Evolutionary conservation across 495 filamentous ascomycete genomes (phyloP).

Genomic region (Penicillium roqueforti): DNA sequence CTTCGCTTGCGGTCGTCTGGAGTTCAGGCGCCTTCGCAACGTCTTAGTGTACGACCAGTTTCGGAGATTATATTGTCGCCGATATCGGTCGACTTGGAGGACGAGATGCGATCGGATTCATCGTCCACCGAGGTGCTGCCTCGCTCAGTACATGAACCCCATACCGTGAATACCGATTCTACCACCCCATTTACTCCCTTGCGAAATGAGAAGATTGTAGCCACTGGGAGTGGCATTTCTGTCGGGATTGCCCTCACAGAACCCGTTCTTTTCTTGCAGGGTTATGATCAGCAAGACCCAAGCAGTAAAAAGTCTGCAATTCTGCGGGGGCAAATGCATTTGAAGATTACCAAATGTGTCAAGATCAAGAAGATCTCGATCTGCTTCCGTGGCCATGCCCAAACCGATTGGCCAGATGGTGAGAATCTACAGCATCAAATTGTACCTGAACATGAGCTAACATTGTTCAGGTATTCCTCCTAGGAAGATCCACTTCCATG

Average conservation of each 20-base stretch:
- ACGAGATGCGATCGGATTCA: constrained; percentile 29
- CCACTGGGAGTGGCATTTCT: constrained; percentile 66
- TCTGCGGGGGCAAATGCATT: constrained; percentile 75
- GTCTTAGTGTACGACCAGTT: constrained; percentile 29
- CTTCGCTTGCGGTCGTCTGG: constrained; percentile 41
- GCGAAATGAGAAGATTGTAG: constrained; percentile 62
- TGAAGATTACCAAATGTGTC: constrained; percentile 80
- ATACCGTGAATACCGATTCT: constrained; percentile 24
- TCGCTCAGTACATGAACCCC: constrained; percentile 24
- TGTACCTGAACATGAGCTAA: constrained; percentile 7
- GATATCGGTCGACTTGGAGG: constrained; percentile 26
- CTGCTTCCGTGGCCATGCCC: constrained; percentile 77
- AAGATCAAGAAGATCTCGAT: constrained; percentile 95
- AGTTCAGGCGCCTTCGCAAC: constrained; percentile 23
- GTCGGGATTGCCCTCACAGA: constrained; percentile 79
- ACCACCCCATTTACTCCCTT: constrained; percentile 34
- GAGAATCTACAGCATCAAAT: constrained; percentile 10
- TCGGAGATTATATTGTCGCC: constrained; percentile 43
- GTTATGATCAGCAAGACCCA: constrained; percentile 79
- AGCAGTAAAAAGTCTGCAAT: constrained; percentile 72
- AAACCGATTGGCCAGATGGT: constrained; percentile 97
- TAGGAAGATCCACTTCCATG: constrained; percentile 74
- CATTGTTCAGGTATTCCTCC: constrained; percentile 72
- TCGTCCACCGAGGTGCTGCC: constrained; percentile 29
- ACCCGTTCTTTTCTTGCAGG: constrained; percentile 83